Evolutionary conservation across 2,329 filamentous ascomycete species (phyloP).

Genomic region (Pseudogymnoascus sp.): DNA sequence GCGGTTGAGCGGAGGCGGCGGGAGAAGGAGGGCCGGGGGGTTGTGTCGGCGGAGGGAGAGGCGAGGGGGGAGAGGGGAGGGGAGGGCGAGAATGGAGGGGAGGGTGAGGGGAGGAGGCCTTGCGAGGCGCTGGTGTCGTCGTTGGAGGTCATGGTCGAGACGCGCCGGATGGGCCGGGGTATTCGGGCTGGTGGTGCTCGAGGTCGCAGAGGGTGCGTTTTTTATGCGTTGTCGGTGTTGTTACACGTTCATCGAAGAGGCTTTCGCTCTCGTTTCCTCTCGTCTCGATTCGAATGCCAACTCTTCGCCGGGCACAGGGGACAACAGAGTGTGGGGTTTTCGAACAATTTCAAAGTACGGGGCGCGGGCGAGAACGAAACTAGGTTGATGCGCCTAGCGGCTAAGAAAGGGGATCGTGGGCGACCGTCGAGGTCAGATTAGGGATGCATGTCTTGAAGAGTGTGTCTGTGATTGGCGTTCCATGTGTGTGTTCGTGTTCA

Average conservation of each 20-base stretch:
- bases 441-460: not conserved
- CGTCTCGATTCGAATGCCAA: not conserved
- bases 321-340: not conserved
- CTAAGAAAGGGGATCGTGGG: not conserved
- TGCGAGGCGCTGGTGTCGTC: constrained; percentile 44
- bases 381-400: not conserved
- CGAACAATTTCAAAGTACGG: not conserved
- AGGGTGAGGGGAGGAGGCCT: constrained; percentile 36
- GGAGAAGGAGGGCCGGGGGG: constrained; percentile 32
- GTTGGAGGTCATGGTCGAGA: constrained; percentile 39
- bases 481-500: not conserved
- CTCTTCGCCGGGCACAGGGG: not conserved
- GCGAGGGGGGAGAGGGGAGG: constrained; percentile 35
- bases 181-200: not conserved
- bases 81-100: constrained; percentile 35
- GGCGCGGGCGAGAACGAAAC: not conserved
- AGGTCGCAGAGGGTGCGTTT: not conserved
- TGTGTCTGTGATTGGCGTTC: not conserved
- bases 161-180: not conserved
- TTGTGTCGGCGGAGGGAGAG: constrained; percentile 30
- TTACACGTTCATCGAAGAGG: not conserved
- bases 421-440: not conserved
- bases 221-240: not conserved
- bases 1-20: constrained; percentile 34
- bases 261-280: not conserved